phyloP scores from a whole-genome alignment of 2,329 filamentous ascomycete genomes.

The Scytalidium sp. region DNA sequence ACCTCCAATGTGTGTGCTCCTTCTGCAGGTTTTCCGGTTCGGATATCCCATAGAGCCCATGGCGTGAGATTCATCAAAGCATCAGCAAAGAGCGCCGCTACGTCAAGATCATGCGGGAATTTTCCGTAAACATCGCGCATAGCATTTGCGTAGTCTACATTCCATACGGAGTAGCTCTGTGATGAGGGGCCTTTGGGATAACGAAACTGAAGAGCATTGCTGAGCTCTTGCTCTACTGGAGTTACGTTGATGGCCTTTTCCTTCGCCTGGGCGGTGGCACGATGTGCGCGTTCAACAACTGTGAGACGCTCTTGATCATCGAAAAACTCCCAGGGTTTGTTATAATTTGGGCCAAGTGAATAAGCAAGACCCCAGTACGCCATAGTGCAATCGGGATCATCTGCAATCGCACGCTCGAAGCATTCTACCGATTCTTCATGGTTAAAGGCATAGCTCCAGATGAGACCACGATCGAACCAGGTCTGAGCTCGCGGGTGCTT shows the following conservation, averaged over 20 bases:
- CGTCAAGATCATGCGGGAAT: constrained; percentile 56
- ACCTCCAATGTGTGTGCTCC: constrained; percentile 56
- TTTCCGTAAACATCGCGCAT: constrained; percentile 53
- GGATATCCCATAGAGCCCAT: constrained; percentile 62
- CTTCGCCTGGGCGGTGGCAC: constrained; percentile 43
- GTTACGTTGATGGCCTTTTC: constrained; percentile 32
- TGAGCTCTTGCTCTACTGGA: constrained; percentile 58
- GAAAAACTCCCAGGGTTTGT: constrained; percentile 75
- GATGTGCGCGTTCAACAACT: constrained; percentile 45
- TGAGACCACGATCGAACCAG: constrained; percentile 72
- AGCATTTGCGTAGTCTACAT: constrained; percentile 57
- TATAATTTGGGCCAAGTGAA: constrained; percentile 71
- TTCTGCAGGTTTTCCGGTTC: constrained; percentile 52
- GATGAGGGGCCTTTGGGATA: constrained; percentile 54
- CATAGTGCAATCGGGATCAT: constrained; percentile 56
- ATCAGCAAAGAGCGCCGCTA: constrained; percentile 62
- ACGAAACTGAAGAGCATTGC: constrained; percentile 58
- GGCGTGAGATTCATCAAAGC: constrained; percentile 64
- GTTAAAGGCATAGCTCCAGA: constrained; percentile 75
- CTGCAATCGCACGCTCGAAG: constrained; percentile 56
- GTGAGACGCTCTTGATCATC: constrained; percentile 55
- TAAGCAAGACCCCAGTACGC: constrained; percentile 72
- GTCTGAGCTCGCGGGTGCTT: constrained; percentile 47
- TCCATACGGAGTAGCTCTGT: constrained; percentile 51
- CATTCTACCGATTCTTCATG: constrained; percentile 67